A percentile compares a stretch with the other conserved stretches of the same genome.
Evolutionary conservation across 768 basidiomycete genomes (phyloP).

Genomic region (Auricularia sp.): DNA sequence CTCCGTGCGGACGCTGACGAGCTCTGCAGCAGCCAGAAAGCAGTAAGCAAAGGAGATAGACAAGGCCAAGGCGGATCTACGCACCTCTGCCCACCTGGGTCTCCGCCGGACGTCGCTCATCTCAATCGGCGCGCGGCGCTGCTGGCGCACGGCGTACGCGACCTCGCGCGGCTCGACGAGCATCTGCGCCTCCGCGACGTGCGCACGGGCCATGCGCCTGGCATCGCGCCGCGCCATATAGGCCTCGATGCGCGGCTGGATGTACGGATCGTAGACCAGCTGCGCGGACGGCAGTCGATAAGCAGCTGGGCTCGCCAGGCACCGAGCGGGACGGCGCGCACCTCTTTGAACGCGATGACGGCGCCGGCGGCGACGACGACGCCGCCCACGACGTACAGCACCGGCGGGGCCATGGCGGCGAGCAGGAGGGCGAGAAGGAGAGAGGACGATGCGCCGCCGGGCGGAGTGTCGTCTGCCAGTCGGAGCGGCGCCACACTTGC

Average conservation of each 20-base stretch:
- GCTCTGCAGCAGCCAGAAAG: not conserved
- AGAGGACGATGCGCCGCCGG: too few relatives aligned
- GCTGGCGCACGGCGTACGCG: not conserved
- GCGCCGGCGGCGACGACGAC: not conserved
- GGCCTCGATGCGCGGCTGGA: not conserved
- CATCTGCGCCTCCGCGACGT: not conserved
- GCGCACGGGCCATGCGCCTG: not conserved
- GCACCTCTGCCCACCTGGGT: not conserved
- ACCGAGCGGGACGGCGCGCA: not conserved
- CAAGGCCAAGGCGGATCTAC: not conserved
- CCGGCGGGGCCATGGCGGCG: not conserved
- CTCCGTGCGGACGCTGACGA: not conserved
- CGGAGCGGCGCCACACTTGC: too few relatives aligned
- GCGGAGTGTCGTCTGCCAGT: too few relatives aligned
- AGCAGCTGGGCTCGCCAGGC: not conserved
- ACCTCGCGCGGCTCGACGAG: not conserved
- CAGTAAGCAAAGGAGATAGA: not conserved
- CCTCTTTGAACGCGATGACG: constrained; percentile 1
- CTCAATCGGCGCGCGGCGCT: not conserved
- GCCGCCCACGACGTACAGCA: not conserved
- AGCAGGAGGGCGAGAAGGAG: too few relatives aligned
- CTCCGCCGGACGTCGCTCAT: not conserved
- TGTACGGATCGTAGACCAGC: not conserved
- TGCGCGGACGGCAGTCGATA: not conserved
- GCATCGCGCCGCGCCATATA: not conserved